Base-by-base conservation (phyloP, 257 asterid genomes). In the Misopates orontium region DNA sequence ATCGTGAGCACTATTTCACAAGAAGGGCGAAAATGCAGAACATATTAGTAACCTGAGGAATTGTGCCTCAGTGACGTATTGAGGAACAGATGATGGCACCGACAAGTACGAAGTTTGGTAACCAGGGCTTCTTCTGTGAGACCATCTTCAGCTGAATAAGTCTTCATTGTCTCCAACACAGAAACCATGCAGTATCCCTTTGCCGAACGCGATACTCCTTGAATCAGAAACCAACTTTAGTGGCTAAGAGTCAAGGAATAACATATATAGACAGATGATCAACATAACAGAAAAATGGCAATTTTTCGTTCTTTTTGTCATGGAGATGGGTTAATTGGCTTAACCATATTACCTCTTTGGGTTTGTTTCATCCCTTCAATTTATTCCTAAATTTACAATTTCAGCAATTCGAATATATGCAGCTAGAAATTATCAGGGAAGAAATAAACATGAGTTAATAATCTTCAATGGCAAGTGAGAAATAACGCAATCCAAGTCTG, bases 91-190 rank as follows among this genome's bases (percentile, higher is more conserved):
- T 90, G 95, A 79, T 90, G 97, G 71, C 83, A 88, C 50, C 80
- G 96, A 63, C 88, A 83, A 71, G 96, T 90, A 63, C 97, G 95
- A 55, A 93, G 89, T 73, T 93, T 93, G 62, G 97, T 83, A 64
- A 93, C 99, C 68, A 90, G 54, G 62, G 99, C 95, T 78, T 93
- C 97, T 85, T 93, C 99, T 17, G 97, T 93, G 52, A 93, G 92
- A 67, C 94, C 86, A 77, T 93, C 99, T 81, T 87, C 97, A 17
- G 65, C 83, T 56, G 91, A 93, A 83, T 80, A 93, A 25, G 96
- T 93, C 80, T 93, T 93, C 96, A 88, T 93, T 47, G 99, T 86
- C 78, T 93, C 99, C 42, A 90, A 73, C 72, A 90, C 92, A 15
- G 87, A 80, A 71, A 83, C 66, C 79, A 90, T 76, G 84, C 95